A percentile compares a stretch with the other conserved stretches of the same genome.
Evolutionary conservation across 2,329 filamentous ascomycete species (phyloP).

Genomic region (Metarhizium brunneum): DNA sequence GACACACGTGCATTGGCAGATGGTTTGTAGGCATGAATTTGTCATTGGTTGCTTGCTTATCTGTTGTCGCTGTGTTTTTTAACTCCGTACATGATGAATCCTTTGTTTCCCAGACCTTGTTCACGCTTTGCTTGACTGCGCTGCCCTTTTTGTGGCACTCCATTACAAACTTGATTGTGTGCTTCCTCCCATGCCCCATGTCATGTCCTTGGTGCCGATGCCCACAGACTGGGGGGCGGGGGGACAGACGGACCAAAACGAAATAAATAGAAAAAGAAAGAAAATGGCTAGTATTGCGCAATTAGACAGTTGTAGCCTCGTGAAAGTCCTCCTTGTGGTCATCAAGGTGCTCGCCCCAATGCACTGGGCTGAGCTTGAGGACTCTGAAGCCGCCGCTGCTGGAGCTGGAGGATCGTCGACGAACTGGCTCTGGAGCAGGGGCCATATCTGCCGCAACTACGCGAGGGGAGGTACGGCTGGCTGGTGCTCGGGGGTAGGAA

Average conservation of each 20-base stretch:
- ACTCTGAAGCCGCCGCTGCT: constrained; percentile 36
- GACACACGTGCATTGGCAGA: not conserved
- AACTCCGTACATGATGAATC: not conserved
- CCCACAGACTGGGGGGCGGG: too few species aligned
- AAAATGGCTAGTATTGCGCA: constrained; percentile 21
- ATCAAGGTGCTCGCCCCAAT: constrained; percentile 51
- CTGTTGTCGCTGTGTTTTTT: not conserved
- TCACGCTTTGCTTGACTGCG: not conserved
- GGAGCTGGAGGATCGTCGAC: constrained; percentile 43
- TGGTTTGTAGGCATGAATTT: not conserved
- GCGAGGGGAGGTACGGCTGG: constrained; percentile 13
- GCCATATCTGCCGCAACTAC: constrained; percentile 13
- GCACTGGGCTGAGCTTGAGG: constrained; percentile 55
- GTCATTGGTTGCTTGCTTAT: not conserved
- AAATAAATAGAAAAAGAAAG: not conserved
- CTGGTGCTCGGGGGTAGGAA: constrained; percentile 40
- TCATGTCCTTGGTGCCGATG: not conserved
- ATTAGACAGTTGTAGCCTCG: constrained; percentile 26
- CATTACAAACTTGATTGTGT: not conserved
- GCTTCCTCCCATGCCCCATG: not conserved
- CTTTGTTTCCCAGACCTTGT: too few species aligned
- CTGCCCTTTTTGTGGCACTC: not conserved
- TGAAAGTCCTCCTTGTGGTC: constrained; percentile 49
- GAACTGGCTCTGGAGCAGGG: constrained; percentile 12
- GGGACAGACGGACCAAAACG: not conserved